Evolutionary conservation across 1,284 basidiomycete species (phyloP).

Genomic region (Sphaerobolus stellatus): DNA sequence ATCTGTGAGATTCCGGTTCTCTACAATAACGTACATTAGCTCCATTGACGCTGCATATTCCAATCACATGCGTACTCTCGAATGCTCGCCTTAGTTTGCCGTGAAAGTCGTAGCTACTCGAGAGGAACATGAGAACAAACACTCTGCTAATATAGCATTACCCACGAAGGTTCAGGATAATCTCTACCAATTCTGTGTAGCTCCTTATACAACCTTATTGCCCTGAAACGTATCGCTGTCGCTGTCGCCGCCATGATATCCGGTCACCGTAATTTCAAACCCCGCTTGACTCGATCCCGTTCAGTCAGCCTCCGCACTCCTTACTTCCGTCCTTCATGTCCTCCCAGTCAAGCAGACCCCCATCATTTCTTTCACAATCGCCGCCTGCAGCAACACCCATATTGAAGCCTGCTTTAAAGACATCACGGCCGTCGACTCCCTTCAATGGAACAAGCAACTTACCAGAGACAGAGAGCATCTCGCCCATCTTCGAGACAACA

Average conservation of each 20-base stretch:
- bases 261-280: background rate
- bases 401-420: conserved; percentile 17
- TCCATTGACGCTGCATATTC: background rate
- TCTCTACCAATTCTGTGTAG: conserved; percentile 74
- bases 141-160: conserved; percentile 22
- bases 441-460: background rate
- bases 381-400: background rate
- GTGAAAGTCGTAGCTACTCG: conserved; percentile 69
- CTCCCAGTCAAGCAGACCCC: conserved; percentile 8
- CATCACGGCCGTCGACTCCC: conserved; percentile 15
- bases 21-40: conserved; percentile 39
- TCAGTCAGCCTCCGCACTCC: background rate
- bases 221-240: conserved; percentile 50
- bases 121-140: conserved; percentile 10
- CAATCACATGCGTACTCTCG: conserved; percentile 52
- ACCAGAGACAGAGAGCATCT: conserved; percentile 5
- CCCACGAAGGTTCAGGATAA: conserved; percentile 74
- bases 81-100: conserved; percentile 66
- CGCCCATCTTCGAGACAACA: background rate
- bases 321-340: conserved; percentile 5
- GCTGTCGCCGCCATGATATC: background rate
- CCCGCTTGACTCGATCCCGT: background rate
- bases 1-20: conserved; percentile 70
- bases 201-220: conserved; percentile 73
- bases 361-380: conserved; percentile 8